These are phyloP conservation scores for Penicillium sp. DNA, from an alignment of 2,329 filamentous ascomycete species.

Conservation along the genomic window DNA sequence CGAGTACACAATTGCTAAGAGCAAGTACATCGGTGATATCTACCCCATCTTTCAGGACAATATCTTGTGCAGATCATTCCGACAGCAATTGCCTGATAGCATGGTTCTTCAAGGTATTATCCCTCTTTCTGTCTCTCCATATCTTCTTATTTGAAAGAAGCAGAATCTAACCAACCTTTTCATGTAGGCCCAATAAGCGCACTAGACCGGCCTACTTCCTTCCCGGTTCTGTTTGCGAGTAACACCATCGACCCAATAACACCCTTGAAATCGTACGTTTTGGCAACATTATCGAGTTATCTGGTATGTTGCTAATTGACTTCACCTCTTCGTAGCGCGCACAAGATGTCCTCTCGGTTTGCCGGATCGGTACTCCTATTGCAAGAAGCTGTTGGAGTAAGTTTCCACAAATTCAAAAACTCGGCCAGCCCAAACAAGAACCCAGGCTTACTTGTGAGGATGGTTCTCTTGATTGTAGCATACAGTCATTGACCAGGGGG, in stretches of 20 bases:
- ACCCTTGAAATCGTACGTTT: not conserved
- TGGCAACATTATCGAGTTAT: not conserved
- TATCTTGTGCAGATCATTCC: not conserved
- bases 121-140: not conserved
- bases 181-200: not conserved
- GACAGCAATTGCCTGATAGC: not conserved
- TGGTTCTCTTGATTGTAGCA: not conserved
- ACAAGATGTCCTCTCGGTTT: not conserved
- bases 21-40: not conserved
- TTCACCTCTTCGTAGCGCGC: not conserved
- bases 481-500: constrained; percentile 45
- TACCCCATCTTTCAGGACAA: not conserved
- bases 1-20: not conserved
- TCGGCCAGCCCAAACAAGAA: not conserved
- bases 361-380: not conserved
- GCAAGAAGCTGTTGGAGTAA: not conserved
- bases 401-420: not conserved
- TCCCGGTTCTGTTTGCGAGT: not conserved
- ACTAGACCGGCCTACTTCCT: not conserved
- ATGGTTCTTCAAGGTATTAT: not conserved
- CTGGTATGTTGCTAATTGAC: not conserved
- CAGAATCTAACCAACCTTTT: not conserved
- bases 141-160: not conserved
- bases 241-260: not conserved
- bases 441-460: not conserved